Conservation (phyloP, 257 asterid species). For the Ehretia macrophylla region DNA sequence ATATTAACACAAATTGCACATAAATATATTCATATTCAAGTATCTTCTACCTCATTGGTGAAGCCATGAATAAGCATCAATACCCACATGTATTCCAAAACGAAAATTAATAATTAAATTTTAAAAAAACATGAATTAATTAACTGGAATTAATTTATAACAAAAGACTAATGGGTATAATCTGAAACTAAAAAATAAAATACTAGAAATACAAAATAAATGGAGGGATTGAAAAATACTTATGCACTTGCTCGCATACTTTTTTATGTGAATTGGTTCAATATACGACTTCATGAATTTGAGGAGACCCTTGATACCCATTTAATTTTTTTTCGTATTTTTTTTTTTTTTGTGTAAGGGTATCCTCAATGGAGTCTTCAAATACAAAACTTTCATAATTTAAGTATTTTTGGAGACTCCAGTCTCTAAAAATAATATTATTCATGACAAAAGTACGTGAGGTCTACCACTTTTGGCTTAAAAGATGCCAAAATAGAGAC, state of each 20-base stretch:
- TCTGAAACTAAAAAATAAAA: not conserved
- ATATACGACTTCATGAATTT: conserved; percentile 69
- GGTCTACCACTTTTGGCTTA: no score
- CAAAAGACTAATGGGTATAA: no score
- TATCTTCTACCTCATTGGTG: conserved; percentile 67
- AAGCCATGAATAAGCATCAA: conserved; percentile 90
- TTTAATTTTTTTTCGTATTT: conserved; percentile 4
- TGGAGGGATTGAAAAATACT: not conserved
- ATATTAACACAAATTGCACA: not conserved
- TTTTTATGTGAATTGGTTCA: conserved; percentile 62
- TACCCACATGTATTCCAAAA: conserved; percentile 49
- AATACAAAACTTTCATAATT: no score
- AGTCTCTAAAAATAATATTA: no score
- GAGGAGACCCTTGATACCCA: conserved; percentile 83
- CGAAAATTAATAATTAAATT: not conserved
- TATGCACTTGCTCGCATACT: conserved; percentile 68
- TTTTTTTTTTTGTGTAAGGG: not conserved
- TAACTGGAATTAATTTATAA: not conserved
- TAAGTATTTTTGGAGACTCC: no score
- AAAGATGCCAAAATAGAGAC: no score
- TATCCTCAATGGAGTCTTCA: no score
- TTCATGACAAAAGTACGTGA: no score
- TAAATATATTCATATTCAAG: not conserved
- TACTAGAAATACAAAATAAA: no score
- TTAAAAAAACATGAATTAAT: not conserved